phyloP scores from a whole-genome alignment of 23 red algal species.

The Agarophyton chilense region DNA sequence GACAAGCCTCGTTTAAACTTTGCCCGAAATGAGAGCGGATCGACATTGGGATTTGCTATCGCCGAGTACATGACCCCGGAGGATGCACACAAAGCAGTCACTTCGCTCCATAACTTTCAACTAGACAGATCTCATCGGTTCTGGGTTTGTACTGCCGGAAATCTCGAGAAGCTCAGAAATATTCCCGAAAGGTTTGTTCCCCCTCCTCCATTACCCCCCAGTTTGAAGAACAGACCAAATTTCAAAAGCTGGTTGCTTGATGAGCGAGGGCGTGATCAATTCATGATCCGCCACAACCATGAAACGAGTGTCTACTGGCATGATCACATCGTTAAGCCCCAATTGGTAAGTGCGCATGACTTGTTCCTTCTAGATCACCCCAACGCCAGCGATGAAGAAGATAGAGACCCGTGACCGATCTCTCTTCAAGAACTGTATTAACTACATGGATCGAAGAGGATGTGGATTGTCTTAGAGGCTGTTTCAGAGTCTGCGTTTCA shows the following conservation, averaged over 20 bases:
- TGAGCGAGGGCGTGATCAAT: conserved; percentile 89
- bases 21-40: conserved; percentile 48
- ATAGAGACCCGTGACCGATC: background rate
- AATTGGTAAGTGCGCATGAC: conserved; percentile 81
- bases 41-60: conserved; percentile 84
- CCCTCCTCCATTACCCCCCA: conserved; percentile 29
- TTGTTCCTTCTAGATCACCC: background rate
- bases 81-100: conserved; percentile 81
- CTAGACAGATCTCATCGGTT: conserved; percentile 82
- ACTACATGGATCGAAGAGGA: background rate
- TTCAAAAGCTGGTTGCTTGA: conserved; percentile 88
- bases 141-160: conserved; percentile 63
- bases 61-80: conserved; percentile 82
- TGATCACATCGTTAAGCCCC: conserved; percentile 78
- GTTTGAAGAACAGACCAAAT: conserved; percentile 57
- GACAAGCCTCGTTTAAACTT: conserved; percentile 48
- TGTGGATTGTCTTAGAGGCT: conserved; percentile 38
- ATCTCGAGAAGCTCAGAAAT: conserved; percentile 54
- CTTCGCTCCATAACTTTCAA: conserved; percentile 77
- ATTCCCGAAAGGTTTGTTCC: conserved; percentile 71
- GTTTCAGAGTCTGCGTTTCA: conserved; percentile 26
- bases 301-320: conserved; percentile 90
- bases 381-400: background rate
- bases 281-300: conserved; percentile 79
- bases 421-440: background rate